These are phyloP conservation scores for Akebia trifoliata DNA, from an alignment of 164 flowering plant species.

Conservation along the genomic window DNA sequence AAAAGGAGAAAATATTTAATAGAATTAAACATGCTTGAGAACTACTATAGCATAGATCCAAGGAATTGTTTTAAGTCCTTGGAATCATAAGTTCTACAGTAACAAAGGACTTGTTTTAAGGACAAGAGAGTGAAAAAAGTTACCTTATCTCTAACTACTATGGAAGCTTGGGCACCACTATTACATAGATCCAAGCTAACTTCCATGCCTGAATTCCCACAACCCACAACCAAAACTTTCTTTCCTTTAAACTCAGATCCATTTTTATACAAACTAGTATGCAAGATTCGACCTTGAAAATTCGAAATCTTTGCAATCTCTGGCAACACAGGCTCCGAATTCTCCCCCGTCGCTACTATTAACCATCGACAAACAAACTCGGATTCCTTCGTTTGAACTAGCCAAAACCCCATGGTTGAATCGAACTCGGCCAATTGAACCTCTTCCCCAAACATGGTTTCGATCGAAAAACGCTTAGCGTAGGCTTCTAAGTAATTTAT, in stretches of 20 bases:
- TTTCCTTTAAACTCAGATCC: conserved; percentile 34
- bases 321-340: conserved; percentile 43
- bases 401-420: conserved; percentile 29
- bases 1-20: neutral
- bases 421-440: conserved; percentile 37
- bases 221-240: conserved; percentile 52
- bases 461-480: conserved; percentile 27
- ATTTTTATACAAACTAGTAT: conserved; percentile 34
- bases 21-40: too few relatives aligned
- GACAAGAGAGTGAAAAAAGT: neutral
- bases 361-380: conserved; percentile 40
- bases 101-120: too few relatives aligned
- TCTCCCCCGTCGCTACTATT: conserved; percentile 58
- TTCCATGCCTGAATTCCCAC: conserved; percentile 73
- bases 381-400: conserved; percentile 17
- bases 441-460: conserved; percentile 24
- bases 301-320: conserved; percentile 28
- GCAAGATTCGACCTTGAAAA: conserved; percentile 30
- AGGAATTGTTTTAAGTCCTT: too few relatives aligned
- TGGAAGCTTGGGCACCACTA: conserved; percentile 24
- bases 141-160: conserved; percentile 39
- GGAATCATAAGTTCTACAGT: too few relatives aligned
- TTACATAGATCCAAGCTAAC: conserved; percentile 44
- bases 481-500: conserved; percentile 42
- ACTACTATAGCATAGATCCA: too few relatives aligned